phyloP scores from a whole-genome alignment of 768 basidiomycete species.

The Calocybe indica region DNA sequence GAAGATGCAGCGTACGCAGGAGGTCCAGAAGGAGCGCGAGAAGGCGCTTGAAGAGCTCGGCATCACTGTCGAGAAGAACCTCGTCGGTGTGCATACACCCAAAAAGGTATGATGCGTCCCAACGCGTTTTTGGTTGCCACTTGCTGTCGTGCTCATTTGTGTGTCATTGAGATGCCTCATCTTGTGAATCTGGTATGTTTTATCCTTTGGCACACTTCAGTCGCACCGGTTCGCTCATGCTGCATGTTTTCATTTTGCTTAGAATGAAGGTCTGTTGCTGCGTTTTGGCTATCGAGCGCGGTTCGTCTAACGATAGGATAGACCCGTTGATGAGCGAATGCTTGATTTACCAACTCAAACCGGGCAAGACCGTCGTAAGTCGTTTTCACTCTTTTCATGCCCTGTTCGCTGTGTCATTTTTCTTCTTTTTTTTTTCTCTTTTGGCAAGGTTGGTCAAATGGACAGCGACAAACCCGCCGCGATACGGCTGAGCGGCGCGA shows the following conservation, averaged over 20 bases:
- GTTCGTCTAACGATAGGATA: constrained; percentile 20
- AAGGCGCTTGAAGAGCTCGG: constrained; percentile 96
- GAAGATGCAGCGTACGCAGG: constrained; percentile 85
- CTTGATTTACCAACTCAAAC: constrained; percentile 54
- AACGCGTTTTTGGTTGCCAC: constrained; percentile 2
- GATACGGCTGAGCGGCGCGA: constrained; percentile 89
- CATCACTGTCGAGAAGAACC: constrained; percentile 94
- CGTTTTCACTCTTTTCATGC: not conserved
- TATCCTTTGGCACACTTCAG: constrained; percentile 6
- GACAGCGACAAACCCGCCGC: constrained; percentile 79
- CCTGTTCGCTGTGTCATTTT: not conserved
- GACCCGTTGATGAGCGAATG: constrained; percentile 98
- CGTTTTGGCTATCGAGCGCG: constrained; percentile 5
- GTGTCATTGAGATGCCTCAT: constrained; percentile 71
- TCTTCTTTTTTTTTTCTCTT: not conserved
- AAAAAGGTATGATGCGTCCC: constrained; percentile 68
- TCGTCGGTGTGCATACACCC: constrained; percentile 96
- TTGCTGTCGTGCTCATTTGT: constrained; percentile 7
- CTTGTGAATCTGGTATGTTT: constrained; percentile 82
- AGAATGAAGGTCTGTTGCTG: constrained; percentile 64
- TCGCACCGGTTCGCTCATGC: constrained; percentile 10
- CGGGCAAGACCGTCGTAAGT: constrained; percentile 15
- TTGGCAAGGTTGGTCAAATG: constrained; percentile 71
- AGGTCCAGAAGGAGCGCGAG: constrained; percentile 95
- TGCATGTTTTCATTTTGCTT: constrained; percentile 3